These are phyloP conservation scores for Ophiobolus disseminans DNA, from an alignment of 2,329 filamentous ascomycete species.

Conservation along the genomic window DNA sequence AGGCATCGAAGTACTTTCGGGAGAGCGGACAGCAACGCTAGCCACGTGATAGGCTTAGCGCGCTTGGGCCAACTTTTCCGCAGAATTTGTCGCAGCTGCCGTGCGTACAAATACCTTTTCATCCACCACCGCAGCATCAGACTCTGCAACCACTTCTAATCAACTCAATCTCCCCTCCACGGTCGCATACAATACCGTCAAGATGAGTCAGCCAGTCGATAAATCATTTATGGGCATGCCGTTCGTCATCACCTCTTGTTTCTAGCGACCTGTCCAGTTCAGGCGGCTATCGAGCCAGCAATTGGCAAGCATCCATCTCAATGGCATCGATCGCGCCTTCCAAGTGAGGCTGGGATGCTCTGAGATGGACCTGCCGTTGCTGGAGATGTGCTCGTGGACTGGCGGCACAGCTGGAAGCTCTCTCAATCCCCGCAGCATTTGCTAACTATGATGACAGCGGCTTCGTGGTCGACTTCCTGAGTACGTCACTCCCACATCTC, in stretches of 20 bases:
- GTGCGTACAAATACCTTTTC: slow-evolving; percentile 35
- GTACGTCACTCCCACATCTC: slow-evolving; percentile 67
- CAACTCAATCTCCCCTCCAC: slow-evolving; percentile 29
- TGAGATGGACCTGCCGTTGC: slow-evolving; percentile 28
- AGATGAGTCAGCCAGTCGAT: slow-evolving; percentile 21
- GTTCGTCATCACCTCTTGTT: slow-evolving; percentile 37
- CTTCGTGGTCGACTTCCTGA: slow-evolving; percentile 98
- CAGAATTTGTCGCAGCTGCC: slow-evolving; percentile 28
- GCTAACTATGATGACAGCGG: slow-evolving; percentile 63
- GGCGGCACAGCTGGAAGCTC: slow-evolving; percentile 21
- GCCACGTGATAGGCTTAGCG: slow-evolving; percentile 25
- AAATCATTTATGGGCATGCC: slow-evolving; percentile 54
- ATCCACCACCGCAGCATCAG: slow-evolving; percentile 25
- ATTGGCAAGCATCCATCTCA: slow-evolving; percentile 34
- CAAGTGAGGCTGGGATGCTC: slow-evolving; percentile 19
- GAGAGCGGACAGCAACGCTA: slow-evolving; percentile 22
- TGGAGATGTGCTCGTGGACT: slow-evolving; percentile 25
- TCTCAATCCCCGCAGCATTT: slow-evolving; percentile 26
- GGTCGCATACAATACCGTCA: slow-evolving; percentile 9
- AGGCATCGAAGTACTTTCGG: slow-evolving; percentile 32
- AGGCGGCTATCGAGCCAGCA: slow-evolving; percentile 22
- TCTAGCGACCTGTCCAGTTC: slow-evolving; percentile 25
- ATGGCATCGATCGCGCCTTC: slow-evolving; percentile 31
- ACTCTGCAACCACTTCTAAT: slow-evolving; percentile 26
- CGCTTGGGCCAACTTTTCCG: slow-evolving; percentile 32